Percentiles rank a stretch among this genome's conserved stretches.
Conservation (phyloP, 805 yeast species). For the Maudiozyma serrabonitensis region DNA sequence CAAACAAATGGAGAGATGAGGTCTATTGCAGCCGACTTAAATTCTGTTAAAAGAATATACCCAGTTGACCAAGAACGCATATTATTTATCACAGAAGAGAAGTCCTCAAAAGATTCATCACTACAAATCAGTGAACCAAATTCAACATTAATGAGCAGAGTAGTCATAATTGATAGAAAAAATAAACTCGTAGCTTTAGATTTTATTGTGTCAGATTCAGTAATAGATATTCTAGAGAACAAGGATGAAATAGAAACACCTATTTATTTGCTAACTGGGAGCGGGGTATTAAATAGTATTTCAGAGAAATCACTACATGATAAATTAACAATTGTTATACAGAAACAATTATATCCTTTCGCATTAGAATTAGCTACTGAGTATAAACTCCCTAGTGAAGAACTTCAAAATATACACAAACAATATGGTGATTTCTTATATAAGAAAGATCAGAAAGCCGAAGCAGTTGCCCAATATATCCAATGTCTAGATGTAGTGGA, state of each 20-base stretch:
- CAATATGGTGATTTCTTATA: constrained; percentile 68
- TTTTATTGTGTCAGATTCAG: constrained; percentile 55
- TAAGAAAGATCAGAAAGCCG: constrained; percentile 51
- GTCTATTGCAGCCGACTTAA: constrained; percentile 34
- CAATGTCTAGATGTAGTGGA: constrained; percentile 44
- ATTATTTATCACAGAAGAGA: constrained; percentile 46
- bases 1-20: constrained; percentile 44
- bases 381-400: constrained; percentile 17
- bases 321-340: constrained; percentile 58
- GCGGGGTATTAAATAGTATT: constrained; percentile 63
- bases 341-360: constrained; percentile 58
- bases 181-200: constrained; percentile 65
- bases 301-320: constrained; percentile 58
- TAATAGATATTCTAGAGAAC: constrained; percentile 46
- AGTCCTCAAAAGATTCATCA: constrained; percentile 27
- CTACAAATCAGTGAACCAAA: constrained; percentile 26
- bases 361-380: constrained; percentile 60
- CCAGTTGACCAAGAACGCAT: constrained; percentile 46
- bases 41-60: constrained; percentile 39
- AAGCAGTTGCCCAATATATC: constrained; percentile 69
- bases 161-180: constrained; percentile 57
- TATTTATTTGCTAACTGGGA: constrained; percentile 50
- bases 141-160: constrained; percentile 36
- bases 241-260: constrained; percentile 35
- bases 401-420: constrained; percentile 35